Percentiles rank a stretch among this genome's conserved stretches.
These are phyloP conservation scores for Exophiala sideris DNA, from an alignment of 2,329 filamentous ascomycete genomes.

Conservation along the genomic window DNA sequence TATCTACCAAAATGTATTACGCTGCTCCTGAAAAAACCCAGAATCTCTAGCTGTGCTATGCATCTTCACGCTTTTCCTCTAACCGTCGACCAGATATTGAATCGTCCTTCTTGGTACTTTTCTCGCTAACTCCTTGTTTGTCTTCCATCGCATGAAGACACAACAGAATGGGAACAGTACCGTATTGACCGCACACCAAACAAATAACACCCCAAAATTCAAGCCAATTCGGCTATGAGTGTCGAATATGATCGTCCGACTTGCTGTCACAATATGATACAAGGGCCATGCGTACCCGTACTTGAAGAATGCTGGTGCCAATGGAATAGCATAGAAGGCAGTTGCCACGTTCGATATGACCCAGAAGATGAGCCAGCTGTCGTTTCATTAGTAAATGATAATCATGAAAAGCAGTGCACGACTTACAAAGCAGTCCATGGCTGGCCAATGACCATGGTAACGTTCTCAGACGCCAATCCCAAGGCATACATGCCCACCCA, in stretches of 20 bases:
- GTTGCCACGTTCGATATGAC: slow-evolving; percentile 64
- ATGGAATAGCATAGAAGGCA: slow-evolving; percentile 57
- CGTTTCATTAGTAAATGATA: background rate
- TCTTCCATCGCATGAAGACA: slow-evolving; percentile 45
- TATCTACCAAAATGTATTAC: background rate
- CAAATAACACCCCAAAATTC: slow-evolving; percentile 60
- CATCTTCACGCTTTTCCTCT: background rate
- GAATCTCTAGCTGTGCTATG: background rate
- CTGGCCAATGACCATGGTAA: slow-evolving; percentile 59
- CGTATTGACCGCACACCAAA: slow-evolving; percentile 54
- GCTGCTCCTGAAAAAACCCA: background rate
- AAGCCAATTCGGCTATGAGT: slow-evolving; percentile 56
- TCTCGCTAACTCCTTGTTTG: slow-evolving; percentile 26
- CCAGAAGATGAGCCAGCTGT: slow-evolving; percentile 63
- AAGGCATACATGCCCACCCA: slow-evolving; percentile 62
- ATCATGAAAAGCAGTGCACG: background rate
- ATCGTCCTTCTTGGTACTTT: slow-evolving; percentile 17
- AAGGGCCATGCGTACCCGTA: slow-evolving; percentile 65
- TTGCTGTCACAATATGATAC: slow-evolving; percentile 59
- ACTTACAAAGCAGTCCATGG: slow-evolving; percentile 52
- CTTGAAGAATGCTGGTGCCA: slow-evolving; percentile 57
- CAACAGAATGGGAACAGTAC: slow-evolving; percentile 52
- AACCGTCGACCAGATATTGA: slow-evolving; percentile 17
- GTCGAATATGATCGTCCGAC: slow-evolving; percentile 60
- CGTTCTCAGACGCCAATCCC: slow-evolving; percentile 63